Percentiles rank a stretch among this genome's conserved stretches.
Evolutionary conservation across 2,329 filamentous ascomycete genomes (phyloP).

Genomic region (Venturia carpophila): DNA sequence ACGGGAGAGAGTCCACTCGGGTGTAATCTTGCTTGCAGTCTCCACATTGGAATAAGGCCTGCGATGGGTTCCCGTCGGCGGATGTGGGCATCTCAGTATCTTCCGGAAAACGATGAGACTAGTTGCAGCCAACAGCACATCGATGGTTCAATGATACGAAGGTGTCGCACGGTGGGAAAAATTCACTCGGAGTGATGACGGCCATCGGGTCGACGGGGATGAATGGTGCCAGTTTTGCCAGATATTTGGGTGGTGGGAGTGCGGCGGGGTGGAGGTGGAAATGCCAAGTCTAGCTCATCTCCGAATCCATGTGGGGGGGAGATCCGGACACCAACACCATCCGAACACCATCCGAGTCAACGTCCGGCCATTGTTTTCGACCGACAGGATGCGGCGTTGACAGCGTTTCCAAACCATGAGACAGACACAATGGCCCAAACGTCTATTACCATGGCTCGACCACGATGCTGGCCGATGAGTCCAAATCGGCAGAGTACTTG

Average conservation of each 20-base stretch:
- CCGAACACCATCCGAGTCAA: neutral
- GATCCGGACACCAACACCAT: neutral
- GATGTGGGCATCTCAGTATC: neutral
- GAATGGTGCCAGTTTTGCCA: no score
- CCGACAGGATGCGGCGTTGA: neutral
- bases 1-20: conserved; percentile 43
- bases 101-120: neutral
- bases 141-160: neutral
- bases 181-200: no score
- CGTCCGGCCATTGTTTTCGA: neutral
- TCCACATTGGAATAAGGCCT: conserved; percentile 41
- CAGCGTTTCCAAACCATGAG: neutral
- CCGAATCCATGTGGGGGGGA: neutral
- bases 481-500: conserved; percentile 49
- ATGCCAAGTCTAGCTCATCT: neutral
- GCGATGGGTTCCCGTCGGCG: neutral
- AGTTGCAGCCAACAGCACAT: neutral
- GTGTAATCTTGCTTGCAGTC: conserved; percentile 46
- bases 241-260: neutral
- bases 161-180: no score
- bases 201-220: neutral
- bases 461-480: conserved; percentile 63
- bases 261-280: neutral
- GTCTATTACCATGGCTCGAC: conserved; percentile 65
- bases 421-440: conserved; percentile 29